These are phyloP conservation scores for Trichoderma gracile DNA, from an alignment of 2,329 filamentous ascomycete genomes.

Conservation along the genomic window DNA sequence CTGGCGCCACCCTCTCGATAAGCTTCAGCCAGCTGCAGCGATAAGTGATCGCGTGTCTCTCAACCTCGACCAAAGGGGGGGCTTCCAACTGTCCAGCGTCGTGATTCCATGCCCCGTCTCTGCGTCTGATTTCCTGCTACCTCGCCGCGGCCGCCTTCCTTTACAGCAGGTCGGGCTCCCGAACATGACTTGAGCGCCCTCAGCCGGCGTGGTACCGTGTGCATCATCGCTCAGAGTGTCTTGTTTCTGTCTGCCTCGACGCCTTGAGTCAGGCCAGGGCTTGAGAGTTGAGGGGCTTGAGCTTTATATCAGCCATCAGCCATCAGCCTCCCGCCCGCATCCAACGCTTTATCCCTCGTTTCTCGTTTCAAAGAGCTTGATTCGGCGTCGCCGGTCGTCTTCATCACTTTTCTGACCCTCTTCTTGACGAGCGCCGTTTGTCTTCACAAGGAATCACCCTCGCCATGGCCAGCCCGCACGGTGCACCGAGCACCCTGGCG, in stretches of 20 bases:
- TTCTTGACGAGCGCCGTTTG: background rate
- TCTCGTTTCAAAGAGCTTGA: background rate
- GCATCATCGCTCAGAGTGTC: conserved; percentile 20
- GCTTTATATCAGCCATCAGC: conserved; percentile 15
- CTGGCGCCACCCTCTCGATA: conserved; percentile 24
- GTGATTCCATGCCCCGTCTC: conserved; percentile 23
- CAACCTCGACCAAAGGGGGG: conserved; percentile 21
- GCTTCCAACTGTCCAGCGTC: background rate
- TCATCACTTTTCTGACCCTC: background rate
- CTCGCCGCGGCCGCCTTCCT: conserved; percentile 3
- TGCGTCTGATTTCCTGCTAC: background rate
- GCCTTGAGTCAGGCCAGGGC: background rate
- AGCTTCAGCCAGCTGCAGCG: conserved; percentile 23
- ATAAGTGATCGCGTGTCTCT: conserved; percentile 30
- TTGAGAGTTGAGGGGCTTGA: conserved; percentile 2
- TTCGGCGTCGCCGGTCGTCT: background rate
- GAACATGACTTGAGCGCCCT: conserved; percentile 27
- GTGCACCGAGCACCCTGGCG: conserved; percentile 31
- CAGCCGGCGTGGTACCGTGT: conserved; percentile 18
- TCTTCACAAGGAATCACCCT: background rate
- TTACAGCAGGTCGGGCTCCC: background rate
- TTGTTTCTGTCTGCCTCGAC: background rate
- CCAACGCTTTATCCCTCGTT: conserved; percentile 10
- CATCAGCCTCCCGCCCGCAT: conserved; percentile 1
- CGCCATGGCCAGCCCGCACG: conserved; percentile 39